Base-by-base conservation (phyloP, 1,139 yeast genomes). In the Blastobotrys aristatus region DNA sequence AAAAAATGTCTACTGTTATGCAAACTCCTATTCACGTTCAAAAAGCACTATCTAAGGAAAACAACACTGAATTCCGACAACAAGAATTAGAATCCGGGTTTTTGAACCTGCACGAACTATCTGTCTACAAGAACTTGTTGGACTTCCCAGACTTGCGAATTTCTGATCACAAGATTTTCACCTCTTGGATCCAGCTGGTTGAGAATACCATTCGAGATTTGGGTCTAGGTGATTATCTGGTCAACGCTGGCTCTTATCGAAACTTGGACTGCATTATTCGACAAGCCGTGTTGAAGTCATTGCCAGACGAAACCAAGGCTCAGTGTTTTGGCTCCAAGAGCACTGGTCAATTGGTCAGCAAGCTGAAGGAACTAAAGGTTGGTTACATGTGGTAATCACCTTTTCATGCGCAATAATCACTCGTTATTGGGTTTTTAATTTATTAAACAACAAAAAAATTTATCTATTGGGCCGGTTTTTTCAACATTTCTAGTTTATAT, bases 71-170 rank as follows among this genome's bases (percentile, higher is more conserved):
- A 37, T 31, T 38, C 17, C 20, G 47, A 44, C 47, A 44, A 32
- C 26, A 21, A 17, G 47, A 44, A 38, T 32, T 44, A 14, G 47
- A 44, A 38, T 31, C 47, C n/a, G 47, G 47, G 10, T 44, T 44
- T 26, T 38, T 44, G 38, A 44, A 44, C 38, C 20, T 44, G 26
- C 38, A 44, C 42, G 48, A 46, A 20, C 33, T 46, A 13, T 7
- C 22, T 8, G 29, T 35, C 16, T 46, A 46, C 45, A 46, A 46
- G 42, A 43, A 35, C 20, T 33, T 46, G 36, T 17, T 46, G 21
- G 48, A 46, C 29, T 35, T 46, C 39, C 48, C 48, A 40, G 44
- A 46, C 20, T 37, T 46, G 38, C 45, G 45, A 33, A 46, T 46
- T 32, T 40, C 44, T n/a, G 48, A 46, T 31, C 44, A 46, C 45